phyloP scores from a whole-genome alignment of 768 basidiomycete species.

The Chiua virens region DNA sequence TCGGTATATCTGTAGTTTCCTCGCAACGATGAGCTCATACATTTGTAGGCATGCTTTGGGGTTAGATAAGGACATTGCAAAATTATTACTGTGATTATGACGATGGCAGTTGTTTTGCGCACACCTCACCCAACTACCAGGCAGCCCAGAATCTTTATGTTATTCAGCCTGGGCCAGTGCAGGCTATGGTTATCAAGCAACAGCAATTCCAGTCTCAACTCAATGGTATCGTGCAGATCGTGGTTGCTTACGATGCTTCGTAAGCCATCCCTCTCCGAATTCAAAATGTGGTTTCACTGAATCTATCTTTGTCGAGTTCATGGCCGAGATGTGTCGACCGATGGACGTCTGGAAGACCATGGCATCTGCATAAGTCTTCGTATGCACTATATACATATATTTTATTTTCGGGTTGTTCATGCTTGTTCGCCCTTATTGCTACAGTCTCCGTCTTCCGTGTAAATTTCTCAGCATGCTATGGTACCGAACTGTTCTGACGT shows the following conservation, averaged over 20 bases:
- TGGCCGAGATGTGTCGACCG: conserved; percentile 67
- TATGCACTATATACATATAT: conserved; percentile 53
- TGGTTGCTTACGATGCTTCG: conserved; percentile 56
- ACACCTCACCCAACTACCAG: conserved; percentile 52
- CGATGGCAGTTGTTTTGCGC: conserved; percentile 60
- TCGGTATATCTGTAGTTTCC: background rate
- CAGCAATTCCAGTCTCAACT: conserved; percentile 38
- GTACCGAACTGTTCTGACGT: conserved; percentile 38
- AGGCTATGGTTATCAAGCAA: conserved; percentile 14
- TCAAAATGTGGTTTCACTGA: background rate
- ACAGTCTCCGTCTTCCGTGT: conserved; percentile 55
- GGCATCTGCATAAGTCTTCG: conserved; percentile 53
- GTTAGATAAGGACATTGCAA: conserved; percentile 58
- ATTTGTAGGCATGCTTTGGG: conserved; percentile 50
- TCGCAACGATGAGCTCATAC: background rate
- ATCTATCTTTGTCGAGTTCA: conserved; percentile 40
- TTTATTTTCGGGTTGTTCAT: conserved; percentile 59
- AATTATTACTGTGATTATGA: conserved; percentile 54
- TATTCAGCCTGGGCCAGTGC: conserved; percentile 23
- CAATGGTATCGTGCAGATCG: conserved; percentile 66
- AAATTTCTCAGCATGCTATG: conserved; percentile 30
- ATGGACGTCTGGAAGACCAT: conserved; percentile 73
- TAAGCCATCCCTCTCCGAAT: conserved; percentile 11
- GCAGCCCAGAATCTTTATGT: conserved; percentile 37
- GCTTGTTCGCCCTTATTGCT: conserved; percentile 54